These are phyloP conservation scores for Tricholoma sp. DNA, from an alignment of 768 basidiomycete genomes.

Conservation along the genomic window DNA sequence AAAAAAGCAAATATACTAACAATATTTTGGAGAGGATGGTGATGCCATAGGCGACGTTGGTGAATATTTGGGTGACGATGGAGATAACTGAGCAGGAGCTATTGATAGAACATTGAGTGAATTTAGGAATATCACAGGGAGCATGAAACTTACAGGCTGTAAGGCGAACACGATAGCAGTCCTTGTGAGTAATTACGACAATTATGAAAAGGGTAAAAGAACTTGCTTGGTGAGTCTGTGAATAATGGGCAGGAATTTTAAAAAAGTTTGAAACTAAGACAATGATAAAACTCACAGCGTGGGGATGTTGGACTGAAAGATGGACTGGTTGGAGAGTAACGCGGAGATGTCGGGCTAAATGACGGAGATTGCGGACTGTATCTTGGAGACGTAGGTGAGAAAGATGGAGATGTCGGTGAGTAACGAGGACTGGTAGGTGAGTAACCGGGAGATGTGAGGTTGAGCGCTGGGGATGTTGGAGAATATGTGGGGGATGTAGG, in stretches of 20 bases:
- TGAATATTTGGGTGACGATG: conserved; percentile 88
- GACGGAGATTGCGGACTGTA: conserved; percentile 89
- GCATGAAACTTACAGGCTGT: conserved; percentile 55
- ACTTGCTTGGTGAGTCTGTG: conserved; percentile 82
- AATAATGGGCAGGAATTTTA: conserved; percentile 14
- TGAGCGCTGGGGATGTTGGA: conserved; percentile 80
- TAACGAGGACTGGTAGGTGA: conserved; percentile 85
- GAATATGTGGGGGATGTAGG: conserved; percentile 82
- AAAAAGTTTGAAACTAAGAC: conserved; percentile 1
- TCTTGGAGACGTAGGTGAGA: conserved; percentile 79
- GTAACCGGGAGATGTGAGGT: conserved; percentile 77
- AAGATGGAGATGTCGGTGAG: conserved; percentile 79
- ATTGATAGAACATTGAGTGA: conserved; percentile 12
- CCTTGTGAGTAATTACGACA: conserved; percentile 19
- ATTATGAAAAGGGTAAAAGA: neutral
- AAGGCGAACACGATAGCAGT: conserved; percentile 4
- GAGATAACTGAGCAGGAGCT: conserved; percentile 82
- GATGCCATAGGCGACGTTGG: conserved; percentile 90
- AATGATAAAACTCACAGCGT: conserved; percentile 52
- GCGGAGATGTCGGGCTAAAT: conserved; percentile 86
- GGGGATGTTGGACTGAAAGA: conserved; percentile 95
- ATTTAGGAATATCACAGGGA: neutral
- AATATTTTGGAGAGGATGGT: conserved; percentile 90
- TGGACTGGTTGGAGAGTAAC: conserved; percentile 86
- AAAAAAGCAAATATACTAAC: conserved; percentile 39